Base-by-base conservation (phyloP, 495 filamentous ascomycete species). In the Haplographium delicatum region DNA sequence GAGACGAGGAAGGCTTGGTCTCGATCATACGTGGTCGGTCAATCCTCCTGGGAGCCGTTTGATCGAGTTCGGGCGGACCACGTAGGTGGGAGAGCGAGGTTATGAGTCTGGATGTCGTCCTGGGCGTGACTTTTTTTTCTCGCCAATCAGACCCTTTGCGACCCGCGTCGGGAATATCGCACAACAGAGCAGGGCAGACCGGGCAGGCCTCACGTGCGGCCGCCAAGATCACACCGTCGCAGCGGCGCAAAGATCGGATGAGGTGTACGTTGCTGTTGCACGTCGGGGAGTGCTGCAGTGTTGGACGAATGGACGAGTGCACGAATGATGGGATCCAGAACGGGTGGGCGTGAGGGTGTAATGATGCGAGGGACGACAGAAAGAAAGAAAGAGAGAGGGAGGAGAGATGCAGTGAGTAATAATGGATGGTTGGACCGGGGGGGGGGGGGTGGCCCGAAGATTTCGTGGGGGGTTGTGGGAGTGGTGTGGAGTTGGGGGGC, bases 1-100 rank as follows among this genome's bases (percentile, higher is more conserved):
- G 7, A 1, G 19, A 28, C 8, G 9, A 23, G 28, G 26, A 13
- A 10, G 33, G 42, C 13, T 44, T 50, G 22, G 28, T 33, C 41
- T 34, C 24, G 16, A 16, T 27, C 18, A 58, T 61, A 61, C 59
- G 59, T 61, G 59, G 51, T 53, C 51, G 20, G n/a, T n/a, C n/a
- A 43, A 28, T 28, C 35, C 44, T 53, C 51, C 24, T 60, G 57
- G 52, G 28, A 35, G 40, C n/a, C n/a, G 33, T 28, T 16, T 11
- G 28, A 19, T 50, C 16, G 54, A 44, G 7, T 20, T 51, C 39
- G 43, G 23, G 24, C 46, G 27, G 53, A 53, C 50, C 58, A 61
- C 58, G 58, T 57, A 57, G 50, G 58, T 46, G 11, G 27, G 25
- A 18, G 31, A 27, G 44, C 30, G 45, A 34, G 39, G 37, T 1